These are phyloP conservation scores for Porphyrellus sp. DNA, from an alignment of 1,284 basidiomycete species.

Conservation along the genomic window DNA sequence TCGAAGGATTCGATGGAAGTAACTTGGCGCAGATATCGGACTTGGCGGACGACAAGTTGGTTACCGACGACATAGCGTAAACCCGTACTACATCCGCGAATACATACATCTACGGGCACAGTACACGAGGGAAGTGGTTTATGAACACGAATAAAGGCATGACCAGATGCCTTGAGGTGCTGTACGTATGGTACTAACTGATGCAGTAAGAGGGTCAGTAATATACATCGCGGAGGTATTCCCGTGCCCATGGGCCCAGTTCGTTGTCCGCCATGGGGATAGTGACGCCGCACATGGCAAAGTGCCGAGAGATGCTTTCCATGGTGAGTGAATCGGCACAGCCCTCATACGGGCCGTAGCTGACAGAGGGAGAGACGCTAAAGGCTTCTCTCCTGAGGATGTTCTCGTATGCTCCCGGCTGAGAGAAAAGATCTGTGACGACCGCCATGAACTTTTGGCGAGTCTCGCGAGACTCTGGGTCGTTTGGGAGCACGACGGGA, in stretches of 20 bases:
- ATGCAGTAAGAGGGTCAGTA: constrained; percentile 16
- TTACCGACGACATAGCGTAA: constrained; percentile 11
- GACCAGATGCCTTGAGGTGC: constrained; percentile 26
- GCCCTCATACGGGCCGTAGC: constrained; percentile 29
- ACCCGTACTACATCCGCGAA: constrained; percentile 23
- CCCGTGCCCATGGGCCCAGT: constrained; percentile 42
- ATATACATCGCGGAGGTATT: constrained; percentile 33
- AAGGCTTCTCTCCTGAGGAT: constrained; percentile 36
- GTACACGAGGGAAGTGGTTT: constrained; percentile 4
- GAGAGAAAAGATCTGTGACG: constrained; percentile 40
- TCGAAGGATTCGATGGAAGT: too few species aligned
- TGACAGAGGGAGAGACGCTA: constrained; percentile 36
- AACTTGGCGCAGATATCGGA: too few species aligned
- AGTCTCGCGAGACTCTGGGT: constrained; percentile 30
- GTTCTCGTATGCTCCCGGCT: constrained; percentile 34
- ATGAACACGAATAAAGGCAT: constrained; percentile 26
- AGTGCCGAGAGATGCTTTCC: constrained; percentile 38
- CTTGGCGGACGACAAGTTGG: too few species aligned
- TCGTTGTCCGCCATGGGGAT: constrained; percentile 36
- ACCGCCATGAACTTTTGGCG: constrained; percentile 40
- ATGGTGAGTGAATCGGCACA: constrained; percentile 25
- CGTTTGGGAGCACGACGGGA: constrained; percentile 33
- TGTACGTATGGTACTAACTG: constrained; percentile 16
- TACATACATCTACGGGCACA: constrained; percentile 3
- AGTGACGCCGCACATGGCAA: constrained; percentile 40